phyloP scores from a whole-genome alignment of 768 basidiomycete species.

The Russula foetens region DNA sequence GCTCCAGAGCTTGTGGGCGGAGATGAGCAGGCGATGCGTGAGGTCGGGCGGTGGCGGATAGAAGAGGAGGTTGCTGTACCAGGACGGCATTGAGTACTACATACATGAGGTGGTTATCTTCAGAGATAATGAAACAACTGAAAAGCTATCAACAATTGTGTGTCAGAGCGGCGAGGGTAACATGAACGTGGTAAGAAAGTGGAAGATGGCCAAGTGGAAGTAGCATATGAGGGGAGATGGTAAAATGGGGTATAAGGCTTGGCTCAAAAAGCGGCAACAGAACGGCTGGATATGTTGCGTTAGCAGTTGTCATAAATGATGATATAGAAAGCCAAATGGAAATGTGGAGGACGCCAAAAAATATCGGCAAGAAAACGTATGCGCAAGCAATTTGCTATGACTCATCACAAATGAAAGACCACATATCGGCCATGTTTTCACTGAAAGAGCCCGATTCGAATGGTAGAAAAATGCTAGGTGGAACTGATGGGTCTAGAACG shows the following conservation, averaged over 20 bases:
- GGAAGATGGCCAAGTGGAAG: not conserved
- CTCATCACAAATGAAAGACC: not conserved
- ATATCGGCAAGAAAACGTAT: not conserved
- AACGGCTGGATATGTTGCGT: not conserved
- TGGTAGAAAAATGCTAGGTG: not conserved
- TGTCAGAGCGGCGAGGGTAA: not conserved
- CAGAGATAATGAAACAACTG: not conserved
- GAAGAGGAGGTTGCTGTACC: constrained; percentile 60
- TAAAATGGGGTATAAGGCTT: not conserved
- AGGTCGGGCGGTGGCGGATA: constrained; percentile 85
- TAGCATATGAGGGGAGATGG: not conserved
- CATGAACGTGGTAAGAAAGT: not conserved
- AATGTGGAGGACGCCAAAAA: not conserved
- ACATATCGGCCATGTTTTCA: not conserved
- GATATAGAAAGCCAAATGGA: not conserved
- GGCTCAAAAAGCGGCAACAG: not conserved
- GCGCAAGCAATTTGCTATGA: not conserved
- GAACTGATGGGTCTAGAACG: not conserved
- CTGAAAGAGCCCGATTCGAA: not conserved
- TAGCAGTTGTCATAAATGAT: not conserved
- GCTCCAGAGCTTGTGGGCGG: constrained; percentile 61
- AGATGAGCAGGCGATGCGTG: constrained; percentile 75
- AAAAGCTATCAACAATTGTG: not conserved
- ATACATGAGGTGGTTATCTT: not conserved
- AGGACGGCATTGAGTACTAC: constrained; percentile 43